Conservation (phyloP, 176 grass and related monocot species). For the Carex myosuroides region DNA sequence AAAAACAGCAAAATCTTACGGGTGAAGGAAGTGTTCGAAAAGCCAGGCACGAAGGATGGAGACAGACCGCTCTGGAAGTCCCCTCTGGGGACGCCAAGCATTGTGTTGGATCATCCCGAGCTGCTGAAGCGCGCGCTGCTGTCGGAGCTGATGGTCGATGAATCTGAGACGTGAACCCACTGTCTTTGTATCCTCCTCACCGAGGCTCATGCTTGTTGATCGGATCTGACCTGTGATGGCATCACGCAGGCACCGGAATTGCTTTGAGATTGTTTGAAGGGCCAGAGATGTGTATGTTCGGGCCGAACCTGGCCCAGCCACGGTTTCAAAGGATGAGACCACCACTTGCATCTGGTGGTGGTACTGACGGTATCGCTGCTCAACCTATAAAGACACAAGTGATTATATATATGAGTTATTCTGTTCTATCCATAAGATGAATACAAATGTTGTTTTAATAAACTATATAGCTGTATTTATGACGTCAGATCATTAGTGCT, state of each 20-base stretch:
- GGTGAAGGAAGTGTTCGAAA: slow-evolving; percentile 99
- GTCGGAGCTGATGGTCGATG: slow-evolving; percentile 94
- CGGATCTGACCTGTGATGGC: slow-evolving; percentile 68
- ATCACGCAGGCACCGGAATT: slow-evolving; percentile 91
- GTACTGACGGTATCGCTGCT: slow-evolving; percentile 96
- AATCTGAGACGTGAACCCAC: slow-evolving; percentile 65
- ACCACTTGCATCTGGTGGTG: slow-evolving; percentile 90
- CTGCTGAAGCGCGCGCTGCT: slow-evolving; percentile 92
- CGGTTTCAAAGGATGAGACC: slow-evolving; percentile 60
- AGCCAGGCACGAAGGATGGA: slow-evolving; percentile 96
- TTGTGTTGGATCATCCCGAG: slow-evolving; percentile 97
- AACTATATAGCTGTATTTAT: background rate
- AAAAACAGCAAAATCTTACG: slow-evolving; percentile 33
- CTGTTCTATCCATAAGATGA: background rate
- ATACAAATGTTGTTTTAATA: background rate
- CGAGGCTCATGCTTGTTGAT: slow-evolving; percentile 56
- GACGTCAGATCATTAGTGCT: background rate
- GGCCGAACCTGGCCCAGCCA: slow-evolving; percentile 54
- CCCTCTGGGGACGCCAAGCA: slow-evolving; percentile 89
- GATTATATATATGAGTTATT: background rate
- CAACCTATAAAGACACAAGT: slow-evolving; percentile 48
- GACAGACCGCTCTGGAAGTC: slow-evolving; percentile 85
- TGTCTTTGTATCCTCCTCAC: slow-evolving; percentile 52
- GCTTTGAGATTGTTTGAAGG: slow-evolving; percentile 86
- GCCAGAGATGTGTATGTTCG: slow-evolving; percentile 90